Conservation (phyloP, 345 rosid species). For the Durio zibethinus region DNA sequence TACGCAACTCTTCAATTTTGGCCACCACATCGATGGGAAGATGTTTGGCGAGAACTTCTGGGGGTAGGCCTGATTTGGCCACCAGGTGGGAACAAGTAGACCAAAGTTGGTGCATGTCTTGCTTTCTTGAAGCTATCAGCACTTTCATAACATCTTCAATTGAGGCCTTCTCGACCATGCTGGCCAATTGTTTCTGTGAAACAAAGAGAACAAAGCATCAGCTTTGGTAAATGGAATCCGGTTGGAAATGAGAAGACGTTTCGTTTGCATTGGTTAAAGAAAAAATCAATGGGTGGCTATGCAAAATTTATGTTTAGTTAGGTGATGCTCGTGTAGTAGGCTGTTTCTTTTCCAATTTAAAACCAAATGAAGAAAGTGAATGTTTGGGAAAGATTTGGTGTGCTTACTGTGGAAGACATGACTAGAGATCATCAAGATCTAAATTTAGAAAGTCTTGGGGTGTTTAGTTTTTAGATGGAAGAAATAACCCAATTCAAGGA, state of each 20-base stretch:
- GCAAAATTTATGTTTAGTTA: conserved; percentile 17
- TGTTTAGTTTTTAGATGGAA: conserved; percentile 9
- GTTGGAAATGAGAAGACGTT: background rate
- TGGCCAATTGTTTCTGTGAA: conserved; percentile 84
- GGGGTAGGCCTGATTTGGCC: conserved; percentile 92
- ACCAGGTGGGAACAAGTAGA: conserved; percentile 94
- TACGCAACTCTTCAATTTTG: conserved; percentile 91
- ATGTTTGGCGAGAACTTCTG: conserved; percentile 89
- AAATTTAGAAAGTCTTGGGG: conserved; percentile 38
- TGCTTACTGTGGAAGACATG: conserved; percentile 43
- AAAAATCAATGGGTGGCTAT: conserved; percentile 6
- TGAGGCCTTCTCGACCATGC: conserved; percentile 95
- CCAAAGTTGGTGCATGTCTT: conserved; percentile 98
- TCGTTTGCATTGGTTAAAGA: conserved; percentile 15
- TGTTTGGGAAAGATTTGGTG: conserved; percentile 29
- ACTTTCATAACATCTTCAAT: conserved; percentile 99
- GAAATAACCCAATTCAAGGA: conserved; percentile 26
- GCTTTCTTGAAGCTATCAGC: conserved; percentile 87
- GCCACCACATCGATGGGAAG: conserved; percentile 85
- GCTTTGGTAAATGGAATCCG: conserved; percentile 2
- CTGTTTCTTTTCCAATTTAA: conserved; percentile 22
- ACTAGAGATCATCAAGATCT: conserved; percentile 43
- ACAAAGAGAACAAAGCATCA: conserved; percentile 1
- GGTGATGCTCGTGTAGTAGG: conserved; percentile 18
- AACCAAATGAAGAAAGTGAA: conserved; percentile 59